Evolutionary conservation across 805 yeast species (phyloP).

Genomic region (Limtongozyma cylindracea): DNA sequence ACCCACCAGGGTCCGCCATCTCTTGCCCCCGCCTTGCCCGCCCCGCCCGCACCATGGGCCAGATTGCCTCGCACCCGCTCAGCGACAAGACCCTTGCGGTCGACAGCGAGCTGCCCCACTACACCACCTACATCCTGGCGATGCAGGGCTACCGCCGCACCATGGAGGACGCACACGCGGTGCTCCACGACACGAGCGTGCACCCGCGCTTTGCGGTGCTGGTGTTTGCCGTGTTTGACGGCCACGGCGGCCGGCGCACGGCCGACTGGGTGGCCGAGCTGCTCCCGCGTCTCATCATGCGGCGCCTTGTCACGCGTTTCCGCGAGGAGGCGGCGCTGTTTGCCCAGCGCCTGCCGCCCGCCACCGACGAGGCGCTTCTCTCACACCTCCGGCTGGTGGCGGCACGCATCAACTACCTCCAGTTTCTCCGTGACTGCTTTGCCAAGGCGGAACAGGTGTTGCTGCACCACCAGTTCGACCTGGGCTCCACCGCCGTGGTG

Average conservation of each 20-base stretch:
- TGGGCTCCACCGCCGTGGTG: slow-evolving; percentile 16
- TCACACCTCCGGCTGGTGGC: too few species aligned
- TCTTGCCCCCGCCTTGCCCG: too few species aligned
- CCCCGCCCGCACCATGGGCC: slow-evolving; percentile 25
- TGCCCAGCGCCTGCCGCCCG: slow-evolving; percentile 1
- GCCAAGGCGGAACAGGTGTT: slow-evolving; percentile 12
- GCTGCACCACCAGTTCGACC: slow-evolving; percentile 5
- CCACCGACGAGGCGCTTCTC: too few species aligned
- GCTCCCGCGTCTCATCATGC: slow-evolving; percentile 13
- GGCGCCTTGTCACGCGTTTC: slow-evolving; percentile 4
- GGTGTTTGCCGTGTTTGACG: slow-evolving; percentile 57
- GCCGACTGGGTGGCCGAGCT: slow-evolving; percentile 24
- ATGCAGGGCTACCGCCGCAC: slow-evolving; percentile 59
- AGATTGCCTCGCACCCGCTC: slow-evolving; percentile 46
- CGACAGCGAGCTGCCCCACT: slow-evolving; percentile 18
- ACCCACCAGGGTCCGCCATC: too few species aligned
- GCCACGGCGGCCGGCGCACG: slow-evolving; percentile 53
- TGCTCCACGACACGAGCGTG: slow-evolving; percentile 21
- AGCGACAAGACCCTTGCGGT: slow-evolving; percentile 41
- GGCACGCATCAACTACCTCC: slow-evolving; percentile 2
- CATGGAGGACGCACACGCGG: slow-evolving; percentile 64
- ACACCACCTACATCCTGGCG: slow-evolving; percentile 28
- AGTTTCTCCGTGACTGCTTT: slow-evolving; percentile 8
- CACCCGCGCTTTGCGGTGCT: slow-evolving; percentile 15
- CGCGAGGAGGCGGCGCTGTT: too few species aligned